Evolutionary conservation across 345 rosid genomes (phyloP), one percentile per base, ranked within the genome.

Genomic region (Rhodamnia argentea): DNA sequence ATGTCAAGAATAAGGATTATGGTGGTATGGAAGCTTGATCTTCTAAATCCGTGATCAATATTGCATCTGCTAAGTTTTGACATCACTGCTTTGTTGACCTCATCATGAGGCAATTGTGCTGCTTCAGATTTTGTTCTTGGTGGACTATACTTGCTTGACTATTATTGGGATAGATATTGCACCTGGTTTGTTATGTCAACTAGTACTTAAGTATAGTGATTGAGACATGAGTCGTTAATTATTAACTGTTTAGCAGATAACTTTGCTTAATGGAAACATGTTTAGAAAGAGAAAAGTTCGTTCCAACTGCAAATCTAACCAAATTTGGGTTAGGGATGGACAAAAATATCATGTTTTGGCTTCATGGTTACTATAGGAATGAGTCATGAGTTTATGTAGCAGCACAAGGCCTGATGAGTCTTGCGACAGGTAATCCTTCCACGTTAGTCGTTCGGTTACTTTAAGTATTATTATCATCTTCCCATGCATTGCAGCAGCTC

Each of bases 1-100:
- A 97, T 92, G 98, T 95, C 58, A 95, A 85, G 91, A 96, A 97
- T 90, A 94, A 97, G 86, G 97, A 96, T 87, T 97, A 97, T 85
- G 99, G 99, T 92, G 99, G 99, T 97, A 89, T 90, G 89, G 44
- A 56, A 9, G 2, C 32, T 52, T 56, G 59, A 52, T n/a, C 42
- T 40, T 83, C 58, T 83, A 27, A 37, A 14, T 53, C 40, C 14
- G 55, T 6, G 16, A 32, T 83, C 37, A 9, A 32, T 58, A 26
- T 27, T 50, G 52, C 42, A 50, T 32, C 29, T 5, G n/a, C 76
- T 29, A 64, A 64, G 23, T 64, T 64, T 64, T 7, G 23, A 82
- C 52, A n/a, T 50, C 1, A 6, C 58, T 82, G 57, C 42, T 32
- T 82, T 82, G 83, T 82, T 82, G 52, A 82, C 29, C 32, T 82